phyloP scores from a whole-genome alignment of 2,329 filamentous ascomycete genomes.

The Verticillium klebahnii region DNA sequence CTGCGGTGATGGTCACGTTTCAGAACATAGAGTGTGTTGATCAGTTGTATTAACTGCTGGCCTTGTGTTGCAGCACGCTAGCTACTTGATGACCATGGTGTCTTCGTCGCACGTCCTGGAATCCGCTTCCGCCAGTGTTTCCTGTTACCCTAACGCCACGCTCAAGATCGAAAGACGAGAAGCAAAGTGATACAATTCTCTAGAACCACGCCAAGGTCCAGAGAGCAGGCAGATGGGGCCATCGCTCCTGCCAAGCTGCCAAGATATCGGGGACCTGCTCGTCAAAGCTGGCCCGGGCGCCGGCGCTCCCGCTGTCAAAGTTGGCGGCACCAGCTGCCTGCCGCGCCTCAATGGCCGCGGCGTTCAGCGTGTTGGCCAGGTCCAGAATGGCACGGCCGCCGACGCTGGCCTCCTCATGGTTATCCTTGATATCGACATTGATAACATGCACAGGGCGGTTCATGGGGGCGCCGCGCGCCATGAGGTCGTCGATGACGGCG shows the following conservation, averaged over 20 bases:
- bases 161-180: background rate
- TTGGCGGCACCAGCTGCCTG: slow-evolving; percentile 56
- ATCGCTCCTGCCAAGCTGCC: slow-evolving; percentile 89
- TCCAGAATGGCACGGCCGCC: slow-evolving; percentile 91
- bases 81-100: background rate
- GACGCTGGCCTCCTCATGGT: slow-evolving; percentile 91
- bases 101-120: background rate
- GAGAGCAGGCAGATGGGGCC: slow-evolving; percentile 83
- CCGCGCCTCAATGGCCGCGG: slow-evolving; percentile 72
- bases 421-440: slow-evolving; percentile 97
- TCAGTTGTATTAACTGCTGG: too few species aligned
- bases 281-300: slow-evolving; percentile 75
- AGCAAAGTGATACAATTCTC: slow-evolving; percentile 12
- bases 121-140: background rate
- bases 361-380: slow-evolving; percentile 79
- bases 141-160: background rate
- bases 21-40: too few species aligned
- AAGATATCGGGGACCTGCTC: slow-evolving; percentile 89
- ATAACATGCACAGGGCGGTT: slow-evolving; percentile 96
- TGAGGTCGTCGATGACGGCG: slow-evolving; percentile 88
- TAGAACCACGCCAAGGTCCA: slow-evolving; percentile 97
- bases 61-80: background rate
- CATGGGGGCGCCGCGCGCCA: slow-evolving; percentile 77
- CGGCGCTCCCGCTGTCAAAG: slow-evolving; percentile 66
- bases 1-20: too few species aligned